Percentiles rank a stretch among this genome's conserved stretches.
Conservation (phyloP, 2,329 filamentous ascomycete species). For the Cercospora brassicicola region DNA sequence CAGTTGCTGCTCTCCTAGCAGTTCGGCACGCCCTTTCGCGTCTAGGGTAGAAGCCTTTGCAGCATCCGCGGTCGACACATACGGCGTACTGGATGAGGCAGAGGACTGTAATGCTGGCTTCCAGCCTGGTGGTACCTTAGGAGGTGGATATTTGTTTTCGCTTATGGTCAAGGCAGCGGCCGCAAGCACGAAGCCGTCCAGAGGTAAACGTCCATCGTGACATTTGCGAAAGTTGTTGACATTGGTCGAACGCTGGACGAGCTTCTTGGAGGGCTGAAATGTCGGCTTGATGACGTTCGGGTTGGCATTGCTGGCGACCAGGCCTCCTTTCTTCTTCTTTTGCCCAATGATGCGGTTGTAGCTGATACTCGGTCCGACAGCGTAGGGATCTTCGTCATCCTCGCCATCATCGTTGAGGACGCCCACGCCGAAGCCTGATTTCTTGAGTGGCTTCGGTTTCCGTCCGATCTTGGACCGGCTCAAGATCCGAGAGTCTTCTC, state of each 20-base stretch:
- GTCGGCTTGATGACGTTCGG: slow-evolving; percentile 53
- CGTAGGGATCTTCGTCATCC: slow-evolving; percentile 92
- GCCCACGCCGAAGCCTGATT: slow-evolving; percentile 80
- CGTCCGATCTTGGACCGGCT: slow-evolving; percentile 32
- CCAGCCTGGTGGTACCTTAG: slow-evolving; percentile 72
- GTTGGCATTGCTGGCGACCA: slow-evolving; percentile 30
- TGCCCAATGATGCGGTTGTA: slow-evolving; percentile 81
- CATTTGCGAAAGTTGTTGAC: slow-evolving; percentile 64
- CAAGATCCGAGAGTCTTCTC: slow-evolving; percentile 36
- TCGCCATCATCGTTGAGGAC: slow-evolving; percentile 90
- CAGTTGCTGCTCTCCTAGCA: slow-evolving; percentile 76
- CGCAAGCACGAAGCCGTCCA: slow-evolving; percentile 77
- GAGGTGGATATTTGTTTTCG: slow-evolving; percentile 61
- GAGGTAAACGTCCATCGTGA: slow-evolving; percentile 75
- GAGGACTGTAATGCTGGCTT: slow-evolving; percentile 54
- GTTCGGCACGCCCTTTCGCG: slow-evolving; percentile 70
- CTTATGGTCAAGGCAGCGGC: slow-evolving; percentile 45
- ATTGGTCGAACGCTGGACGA: slow-evolving; percentile 33
- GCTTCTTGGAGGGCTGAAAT: slow-evolving; percentile 72
- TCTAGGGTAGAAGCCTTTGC: slow-evolving; percentile 75
- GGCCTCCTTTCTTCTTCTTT: slow-evolving; percentile 67
- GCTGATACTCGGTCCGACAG: slow-evolving; percentile 84
- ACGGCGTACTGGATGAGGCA: slow-evolving; percentile 39
- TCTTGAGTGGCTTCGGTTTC: slow-evolving; percentile 53
- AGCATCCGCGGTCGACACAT: slow-evolving; percentile 71